Evolutionary conservation across 2,329 filamentous ascomycete genomes (phyloP).

Genomic region (Escovopsis sp.): DNA sequence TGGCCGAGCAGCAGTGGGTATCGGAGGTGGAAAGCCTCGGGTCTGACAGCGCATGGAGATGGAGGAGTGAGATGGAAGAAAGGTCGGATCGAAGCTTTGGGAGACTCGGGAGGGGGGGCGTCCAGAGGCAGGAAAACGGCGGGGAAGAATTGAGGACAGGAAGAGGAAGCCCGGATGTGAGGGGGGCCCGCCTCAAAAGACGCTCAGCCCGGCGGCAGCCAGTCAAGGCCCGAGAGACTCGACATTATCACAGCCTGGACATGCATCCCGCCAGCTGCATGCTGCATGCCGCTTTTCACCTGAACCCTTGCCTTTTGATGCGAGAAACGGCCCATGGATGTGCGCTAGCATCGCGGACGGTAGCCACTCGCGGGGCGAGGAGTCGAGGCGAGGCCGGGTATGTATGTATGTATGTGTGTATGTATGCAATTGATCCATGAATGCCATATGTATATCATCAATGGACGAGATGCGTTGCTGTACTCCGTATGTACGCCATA

Average conservation of each 20-base stretch:
- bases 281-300: neutral
- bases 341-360: neutral
- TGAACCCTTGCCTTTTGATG: neutral
- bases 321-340: neutral
- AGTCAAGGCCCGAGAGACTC: neutral
- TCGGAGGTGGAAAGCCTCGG: too few relatives aligned
- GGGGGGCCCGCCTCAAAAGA: neutral
- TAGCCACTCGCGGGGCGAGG: neutral
- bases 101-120: too few relatives aligned
- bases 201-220: neutral
- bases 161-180: neutral
- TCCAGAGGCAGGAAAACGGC: neutral
- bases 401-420: neutral
- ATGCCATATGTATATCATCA: neutral
- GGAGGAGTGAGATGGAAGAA: conserved; percentile 1
- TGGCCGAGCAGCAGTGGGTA: too few relatives aligned
- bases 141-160: neutral
- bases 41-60: neutral
- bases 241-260: neutral
- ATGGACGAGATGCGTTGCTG: neutral
- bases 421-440: neutral
- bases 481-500: neutral
- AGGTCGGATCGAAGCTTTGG: neutral
- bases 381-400: neutral
- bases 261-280: neutral